phyloP scores from a whole-genome alignment of 768 basidiomycete genomes.

The Russula olivacea region DNA sequence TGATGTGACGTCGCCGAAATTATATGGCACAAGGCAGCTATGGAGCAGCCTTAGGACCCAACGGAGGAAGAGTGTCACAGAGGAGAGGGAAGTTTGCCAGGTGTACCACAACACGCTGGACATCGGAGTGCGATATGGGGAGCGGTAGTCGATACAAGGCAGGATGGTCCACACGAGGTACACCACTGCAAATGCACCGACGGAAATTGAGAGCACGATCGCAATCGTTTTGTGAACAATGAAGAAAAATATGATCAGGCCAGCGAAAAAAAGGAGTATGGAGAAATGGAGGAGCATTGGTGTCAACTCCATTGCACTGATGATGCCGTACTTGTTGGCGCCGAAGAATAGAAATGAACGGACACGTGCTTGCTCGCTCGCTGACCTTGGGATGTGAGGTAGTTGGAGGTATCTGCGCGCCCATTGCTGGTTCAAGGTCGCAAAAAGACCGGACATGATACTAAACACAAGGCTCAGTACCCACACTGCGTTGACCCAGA shows the following conservation, averaged over 20 bases:
- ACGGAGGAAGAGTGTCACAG: background rate
- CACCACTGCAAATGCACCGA: slow-evolving; percentile 5
- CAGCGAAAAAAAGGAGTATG: slow-evolving; percentile 44
- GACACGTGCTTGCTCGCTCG: slow-evolving; percentile 37
- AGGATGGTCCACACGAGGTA: slow-evolving; percentile 22
- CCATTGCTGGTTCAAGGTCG: slow-evolving; percentile 19
- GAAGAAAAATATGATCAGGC: slow-evolving; percentile 42
- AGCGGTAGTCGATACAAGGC: slow-evolving; percentile 17
- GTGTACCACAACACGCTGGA: slow-evolving; percentile 5
- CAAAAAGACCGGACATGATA: slow-evolving; percentile 19
- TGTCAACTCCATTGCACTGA: slow-evolving; percentile 38
- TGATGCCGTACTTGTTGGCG: slow-evolving; percentile 37
- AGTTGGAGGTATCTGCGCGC: slow-evolving; percentile 21
- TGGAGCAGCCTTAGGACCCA: slow-evolving; percentile 7
- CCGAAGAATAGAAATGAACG: slow-evolving; percentile 36
- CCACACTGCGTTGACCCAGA: slow-evolving; percentile 21
- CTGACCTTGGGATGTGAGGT: slow-evolving; percentile 27
- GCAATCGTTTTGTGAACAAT: slow-evolving; percentile 25
- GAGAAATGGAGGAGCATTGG: slow-evolving; percentile 45
- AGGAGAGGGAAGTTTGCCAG: background rate
- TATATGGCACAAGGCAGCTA: slow-evolving; percentile 1
- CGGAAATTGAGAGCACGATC: slow-evolving; percentile 4
- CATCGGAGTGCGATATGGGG: slow-evolving; percentile 25
- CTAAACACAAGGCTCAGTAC: slow-evolving; percentile 19
- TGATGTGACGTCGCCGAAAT: background rate